Percentiles rank a stretch among this genome's conserved stretches.
Evolutionary conservation across 2,329 filamentous ascomycete species (phyloP).

Genomic region (Verticillium isaacii): DNA sequence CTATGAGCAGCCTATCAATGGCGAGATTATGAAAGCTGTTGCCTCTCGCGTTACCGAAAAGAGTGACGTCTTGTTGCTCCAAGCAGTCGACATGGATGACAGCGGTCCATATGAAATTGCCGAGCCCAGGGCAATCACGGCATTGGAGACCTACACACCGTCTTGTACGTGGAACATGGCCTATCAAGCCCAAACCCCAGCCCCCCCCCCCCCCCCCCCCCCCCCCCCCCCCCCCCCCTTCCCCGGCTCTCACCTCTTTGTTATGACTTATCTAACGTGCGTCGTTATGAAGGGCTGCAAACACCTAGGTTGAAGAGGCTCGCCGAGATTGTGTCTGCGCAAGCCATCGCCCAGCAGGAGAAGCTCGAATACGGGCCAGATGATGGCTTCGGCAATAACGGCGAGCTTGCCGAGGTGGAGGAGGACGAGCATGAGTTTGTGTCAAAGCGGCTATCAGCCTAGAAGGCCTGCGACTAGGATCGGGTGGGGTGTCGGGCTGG

Average conservation of each 20-base stretch:
- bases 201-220: not conserved
- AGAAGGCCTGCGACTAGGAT: not conserved
- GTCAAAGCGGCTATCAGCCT: constrained; percentile 2
- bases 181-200: not conserved
- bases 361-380: constrained; percentile 59
- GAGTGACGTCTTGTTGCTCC: constrained; percentile 88
- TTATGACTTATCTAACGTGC: constrained; percentile 22
- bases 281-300: constrained; percentile 68
- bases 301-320: constrained; percentile 90
- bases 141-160: constrained; percentile 95
- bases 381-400: constrained; percentile 41
- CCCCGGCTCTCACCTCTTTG: not conserved
- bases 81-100: constrained; percentile 98
- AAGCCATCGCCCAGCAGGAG: constrained; percentile 93
- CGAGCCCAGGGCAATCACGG: constrained; percentile 91
- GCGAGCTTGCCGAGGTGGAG: constrained; percentile 48
- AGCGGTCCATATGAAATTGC: constrained; percentile 98
- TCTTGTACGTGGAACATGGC: constrained; percentile 65
- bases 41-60: constrained; percentile 96
- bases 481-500: not conserved
- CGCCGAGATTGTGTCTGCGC: constrained; percentile 95
- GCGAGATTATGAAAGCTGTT: constrained; percentile 99
- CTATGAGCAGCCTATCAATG: constrained; percentile 98
- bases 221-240: not conserved
- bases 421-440: constrained; percentile 16